phyloP scores from a whole-genome alignment of 1,284 basidiomycete genomes.

The Pseudozyma flocculosa region DNA sequence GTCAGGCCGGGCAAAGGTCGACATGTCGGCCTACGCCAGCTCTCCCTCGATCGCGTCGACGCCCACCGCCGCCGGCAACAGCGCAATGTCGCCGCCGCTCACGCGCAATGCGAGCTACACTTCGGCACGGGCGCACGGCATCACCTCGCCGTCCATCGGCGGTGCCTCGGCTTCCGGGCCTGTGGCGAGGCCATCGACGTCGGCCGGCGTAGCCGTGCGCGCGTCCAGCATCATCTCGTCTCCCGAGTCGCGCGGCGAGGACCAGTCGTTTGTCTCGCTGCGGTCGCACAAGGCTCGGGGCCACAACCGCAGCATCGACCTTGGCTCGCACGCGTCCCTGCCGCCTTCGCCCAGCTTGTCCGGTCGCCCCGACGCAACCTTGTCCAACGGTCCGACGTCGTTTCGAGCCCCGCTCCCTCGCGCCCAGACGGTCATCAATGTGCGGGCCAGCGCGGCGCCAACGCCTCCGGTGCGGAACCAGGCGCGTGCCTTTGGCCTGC shows the following conservation, averaged over 20 bases:
- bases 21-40: slow-evolving; percentile 30
- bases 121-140: too few species aligned
- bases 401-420: not conserved
- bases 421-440: not conserved
- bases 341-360: not conserved
- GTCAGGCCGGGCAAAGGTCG: slow-evolving; percentile 24
- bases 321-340: not conserved
- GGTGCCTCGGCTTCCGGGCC: slow-evolving; percentile 11
- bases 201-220: slow-evolving; percentile 6
- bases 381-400: not conserved
- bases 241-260: not conserved
- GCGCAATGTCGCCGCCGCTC: slow-evolving; percentile 23
- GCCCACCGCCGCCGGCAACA: too few species aligned
- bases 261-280: not conserved
- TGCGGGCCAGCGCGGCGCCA: not conserved
- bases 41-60: slow-evolving; percentile 16
- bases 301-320: slow-evolving; percentile 1
- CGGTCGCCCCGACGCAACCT: not conserved
- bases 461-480: not conserved
- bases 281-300: not conserved
- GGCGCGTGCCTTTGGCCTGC: not conserved
- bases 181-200: slow-evolving; percentile 16
- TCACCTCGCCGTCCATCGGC: slow-evolving; percentile 10
- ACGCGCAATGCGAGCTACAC: slow-evolving; percentile 5
- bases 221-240: slow-evolving; percentile 5